Conservation (phyloP, 257 asterid genomes). For the Fraxinus excelsior region DNA sequence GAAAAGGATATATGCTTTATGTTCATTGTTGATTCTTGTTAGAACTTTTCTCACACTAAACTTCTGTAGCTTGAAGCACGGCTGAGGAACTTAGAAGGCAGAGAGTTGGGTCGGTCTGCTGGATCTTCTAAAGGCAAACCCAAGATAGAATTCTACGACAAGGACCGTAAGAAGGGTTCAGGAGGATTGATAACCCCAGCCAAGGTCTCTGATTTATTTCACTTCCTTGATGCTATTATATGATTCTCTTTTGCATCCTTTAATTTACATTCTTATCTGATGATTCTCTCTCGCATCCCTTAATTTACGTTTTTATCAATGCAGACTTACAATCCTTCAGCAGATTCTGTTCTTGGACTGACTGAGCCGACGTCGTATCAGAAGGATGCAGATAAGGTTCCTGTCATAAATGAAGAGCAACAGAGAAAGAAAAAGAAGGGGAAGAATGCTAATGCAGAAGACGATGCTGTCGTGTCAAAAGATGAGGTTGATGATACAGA, state of each 20-base stretch:
- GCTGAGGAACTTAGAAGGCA: constrained; percentile 71
- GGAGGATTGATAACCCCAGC: constrained; percentile 76
- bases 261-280: constrained; percentile 5
- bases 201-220: constrained; percentile 42
- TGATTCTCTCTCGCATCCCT: too few species aligned
- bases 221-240: not conserved
- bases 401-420: constrained; percentile 30
- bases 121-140: constrained; percentile 88
- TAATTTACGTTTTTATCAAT: too few species aligned
- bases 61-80: constrained; percentile 72
- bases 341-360: constrained; percentile 45
- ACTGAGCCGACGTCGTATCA: constrained; percentile 26
- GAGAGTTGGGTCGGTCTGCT: constrained; percentile 65
- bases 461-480: not conserved
- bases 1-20: not conserved
- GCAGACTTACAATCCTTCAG: constrained; percentile 53
- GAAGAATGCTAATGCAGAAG: constrained; percentile 34
- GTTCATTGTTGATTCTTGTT: not conserved
- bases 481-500: constrained; percentile 15
- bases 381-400: constrained; percentile 29
- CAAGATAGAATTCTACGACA: constrained; percentile 75
- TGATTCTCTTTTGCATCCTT: not conserved
- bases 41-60: not conserved
- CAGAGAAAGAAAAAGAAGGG: constrained; percentile 48
- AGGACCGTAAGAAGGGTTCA: constrained; percentile 74